phyloP scores from a whole-genome alignment of 2,329 filamentous ascomycete species.

The Penicillium nordicum region DNA sequence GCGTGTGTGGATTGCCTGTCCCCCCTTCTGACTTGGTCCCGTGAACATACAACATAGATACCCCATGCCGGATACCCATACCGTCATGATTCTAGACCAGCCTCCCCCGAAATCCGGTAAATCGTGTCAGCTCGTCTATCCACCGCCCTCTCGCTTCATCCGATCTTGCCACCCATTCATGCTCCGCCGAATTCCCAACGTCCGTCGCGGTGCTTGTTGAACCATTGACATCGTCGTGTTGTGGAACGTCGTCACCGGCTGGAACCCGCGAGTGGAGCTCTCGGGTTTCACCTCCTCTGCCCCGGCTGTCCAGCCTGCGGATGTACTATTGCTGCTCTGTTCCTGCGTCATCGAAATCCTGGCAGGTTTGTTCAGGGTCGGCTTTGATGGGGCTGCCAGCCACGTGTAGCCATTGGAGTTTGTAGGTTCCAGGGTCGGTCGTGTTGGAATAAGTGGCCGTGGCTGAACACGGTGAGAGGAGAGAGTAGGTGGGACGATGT shows the following conservation, averaged over 20 bases:
- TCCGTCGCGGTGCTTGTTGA: constrained; percentile 33
- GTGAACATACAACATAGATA: not conserved
- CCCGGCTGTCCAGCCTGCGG: constrained; percentile 12
- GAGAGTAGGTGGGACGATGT: constrained; percentile 21
- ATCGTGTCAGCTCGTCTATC: constrained; percentile 10
- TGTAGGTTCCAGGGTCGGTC: constrained; percentile 33
- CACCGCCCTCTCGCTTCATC: constrained; percentile 33
- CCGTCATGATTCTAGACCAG: constrained; percentile 11
- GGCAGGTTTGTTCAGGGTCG: constrained; percentile 17
- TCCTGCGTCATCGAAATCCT: constrained; percentile 13
- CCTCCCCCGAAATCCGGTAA: not conserved
- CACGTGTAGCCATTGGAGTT: constrained; percentile 36
- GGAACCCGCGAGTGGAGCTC: constrained; percentile 20
- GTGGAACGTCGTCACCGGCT: constrained; percentile 37
- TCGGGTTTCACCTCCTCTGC: constrained; percentile 26
- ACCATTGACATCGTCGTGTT: constrained; percentile 41
- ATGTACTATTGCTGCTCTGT: constrained; percentile 2
- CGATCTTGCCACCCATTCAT: constrained; percentile 44
- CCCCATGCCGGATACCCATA: not conserved
- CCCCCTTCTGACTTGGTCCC: not conserved
- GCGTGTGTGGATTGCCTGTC: not conserved
- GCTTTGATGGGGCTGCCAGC: constrained; percentile 27
- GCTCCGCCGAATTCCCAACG: constrained; percentile 42
- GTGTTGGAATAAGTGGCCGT: constrained; percentile 30
- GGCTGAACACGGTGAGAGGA: constrained; percentile 32